These are phyloP conservation scores for Ceratocystis papillata DNA, from an alignment of 2,329 filamentous ascomycete species.

Conservation along the genomic window DNA sequence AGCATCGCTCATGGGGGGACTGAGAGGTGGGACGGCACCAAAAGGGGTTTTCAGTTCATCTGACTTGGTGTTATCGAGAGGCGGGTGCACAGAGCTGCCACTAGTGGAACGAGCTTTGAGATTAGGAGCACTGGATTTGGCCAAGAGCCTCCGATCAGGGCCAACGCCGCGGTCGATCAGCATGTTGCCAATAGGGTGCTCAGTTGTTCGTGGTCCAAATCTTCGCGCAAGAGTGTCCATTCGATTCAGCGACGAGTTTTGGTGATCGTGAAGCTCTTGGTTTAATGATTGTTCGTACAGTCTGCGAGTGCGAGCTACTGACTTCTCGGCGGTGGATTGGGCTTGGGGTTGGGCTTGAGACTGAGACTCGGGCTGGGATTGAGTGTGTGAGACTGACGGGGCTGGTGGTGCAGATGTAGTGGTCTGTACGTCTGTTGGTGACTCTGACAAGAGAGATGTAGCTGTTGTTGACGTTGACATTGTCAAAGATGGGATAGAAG, in stretches of 20 bases:
- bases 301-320: slow-evolving; percentile 53
- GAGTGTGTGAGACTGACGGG: not conserved
- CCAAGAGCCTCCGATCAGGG: slow-evolving; percentile 38
- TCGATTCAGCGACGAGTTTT: slow-evolving; percentile 62
- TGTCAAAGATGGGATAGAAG: slow-evolving; percentile 30
- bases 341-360: not conserved
- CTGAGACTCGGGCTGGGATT: not conserved
- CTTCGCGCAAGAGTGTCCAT: slow-evolving; percentile 68
- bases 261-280: slow-evolving; percentile 70
- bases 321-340: slow-evolving; percentile 28
- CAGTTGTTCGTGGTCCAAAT: slow-evolving; percentile 40
- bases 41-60: slow-evolving; percentile 31
- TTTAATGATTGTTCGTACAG: slow-evolving; percentile 76
- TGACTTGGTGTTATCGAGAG: slow-evolving; percentile 24
- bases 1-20: slow-evolving; percentile 55
- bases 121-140: slow-evolving; percentile 57
- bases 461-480: slow-evolving; percentile 32
- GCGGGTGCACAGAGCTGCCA: slow-evolving; percentile 14
- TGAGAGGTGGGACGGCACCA: slow-evolving; percentile 34
- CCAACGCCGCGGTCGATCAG: slow-evolving; percentile 38
- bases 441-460: slow-evolving; percentile 12
- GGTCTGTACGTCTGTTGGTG: not conserved
- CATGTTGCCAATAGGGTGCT: slow-evolving; percentile 39
- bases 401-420: not conserved
- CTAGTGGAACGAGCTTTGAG: slow-evolving; percentile 32